phyloP scores from a whole-genome alignment of 73 alveolate genomes.

The Uronychia setigera region DNA sequence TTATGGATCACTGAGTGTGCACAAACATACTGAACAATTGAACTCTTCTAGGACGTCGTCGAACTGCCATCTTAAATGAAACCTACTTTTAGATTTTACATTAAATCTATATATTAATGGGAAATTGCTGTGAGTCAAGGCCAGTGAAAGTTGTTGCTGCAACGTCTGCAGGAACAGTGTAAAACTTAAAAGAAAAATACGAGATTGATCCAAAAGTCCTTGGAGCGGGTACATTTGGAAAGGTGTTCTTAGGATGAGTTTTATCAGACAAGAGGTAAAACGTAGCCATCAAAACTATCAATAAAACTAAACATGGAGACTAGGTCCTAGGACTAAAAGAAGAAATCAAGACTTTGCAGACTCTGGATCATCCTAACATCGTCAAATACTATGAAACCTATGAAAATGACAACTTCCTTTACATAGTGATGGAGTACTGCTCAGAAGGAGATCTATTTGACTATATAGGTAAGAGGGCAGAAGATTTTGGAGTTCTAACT shows the following conservation, averaged over 20 bases:
- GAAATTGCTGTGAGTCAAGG: too few relatives aligned
- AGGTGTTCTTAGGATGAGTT: background rate
- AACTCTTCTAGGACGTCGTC: too few relatives aligned
- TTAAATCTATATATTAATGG: too few relatives aligned
- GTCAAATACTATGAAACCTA: slow-evolving; percentile 58
- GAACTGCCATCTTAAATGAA: too few relatives aligned
- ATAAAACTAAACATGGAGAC: background rate
- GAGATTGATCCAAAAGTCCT: background rate
- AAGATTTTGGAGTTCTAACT: background rate
- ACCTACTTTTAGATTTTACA: too few relatives aligned
- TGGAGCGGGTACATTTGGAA: background rate
- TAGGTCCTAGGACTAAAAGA: background rate
- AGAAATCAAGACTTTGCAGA: background rate
- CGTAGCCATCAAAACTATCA: background rate
- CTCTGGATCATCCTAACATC: slow-evolving; percentile 65
- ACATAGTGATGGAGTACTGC: slow-evolving; percentile 73
- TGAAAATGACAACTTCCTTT: slow-evolving; percentile 51
- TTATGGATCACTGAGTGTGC: too few relatives aligned
- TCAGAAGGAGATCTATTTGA: slow-evolving; percentile 56
- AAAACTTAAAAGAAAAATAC: too few relatives aligned
- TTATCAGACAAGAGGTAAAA: background rate
- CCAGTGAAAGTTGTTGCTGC: too few relatives aligned
- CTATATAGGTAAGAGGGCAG: background rate
- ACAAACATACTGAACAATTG: too few relatives aligned
- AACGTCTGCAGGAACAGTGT: too few relatives aligned